Conservation (phyloP, 164 flowering plant species). For the Aristolochia contorta region DNA sequence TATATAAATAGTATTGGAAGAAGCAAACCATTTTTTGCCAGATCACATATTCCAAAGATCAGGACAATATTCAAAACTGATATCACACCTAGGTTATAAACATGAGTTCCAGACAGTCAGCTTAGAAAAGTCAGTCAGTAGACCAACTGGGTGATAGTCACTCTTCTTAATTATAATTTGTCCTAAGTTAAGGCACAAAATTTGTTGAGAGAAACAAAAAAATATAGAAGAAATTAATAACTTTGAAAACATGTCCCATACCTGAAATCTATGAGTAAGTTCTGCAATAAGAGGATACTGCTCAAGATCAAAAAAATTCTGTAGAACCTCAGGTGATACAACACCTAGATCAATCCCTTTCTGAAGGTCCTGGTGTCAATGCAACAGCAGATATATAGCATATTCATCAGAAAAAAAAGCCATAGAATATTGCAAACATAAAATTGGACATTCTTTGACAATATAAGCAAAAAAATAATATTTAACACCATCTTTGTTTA, state of each 20-base stretch:
- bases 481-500: too few species aligned
- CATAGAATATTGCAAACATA: not conserved
- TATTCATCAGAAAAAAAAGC: conserved; percentile 3
- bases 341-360: conserved; percentile 92
- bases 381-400: conserved; percentile 6
- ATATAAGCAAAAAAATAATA: too few species aligned
- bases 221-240: not conserved
- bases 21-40: too few species aligned
- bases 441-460: not conserved
- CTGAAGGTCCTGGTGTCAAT: conserved; percentile 66
- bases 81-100: too few species aligned
- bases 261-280: conserved; percentile 82
- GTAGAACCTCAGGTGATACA: conserved; percentile 87
- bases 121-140: too few species aligned
- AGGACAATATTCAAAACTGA: too few species aligned
- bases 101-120: too few species aligned
- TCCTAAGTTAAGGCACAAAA: not conserved
- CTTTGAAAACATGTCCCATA: conserved; percentile 11
- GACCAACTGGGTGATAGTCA: too few species aligned
- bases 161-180: too few species aligned
- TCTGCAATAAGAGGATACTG: conserved; percentile 78
- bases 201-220: not conserved
- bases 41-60: too few species aligned
- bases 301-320: conserved; percentile 95
- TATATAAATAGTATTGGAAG: too few species aligned